phyloP scores from a whole-genome alignment of 257 asterid species.

The Ballota nigra region DNA sequence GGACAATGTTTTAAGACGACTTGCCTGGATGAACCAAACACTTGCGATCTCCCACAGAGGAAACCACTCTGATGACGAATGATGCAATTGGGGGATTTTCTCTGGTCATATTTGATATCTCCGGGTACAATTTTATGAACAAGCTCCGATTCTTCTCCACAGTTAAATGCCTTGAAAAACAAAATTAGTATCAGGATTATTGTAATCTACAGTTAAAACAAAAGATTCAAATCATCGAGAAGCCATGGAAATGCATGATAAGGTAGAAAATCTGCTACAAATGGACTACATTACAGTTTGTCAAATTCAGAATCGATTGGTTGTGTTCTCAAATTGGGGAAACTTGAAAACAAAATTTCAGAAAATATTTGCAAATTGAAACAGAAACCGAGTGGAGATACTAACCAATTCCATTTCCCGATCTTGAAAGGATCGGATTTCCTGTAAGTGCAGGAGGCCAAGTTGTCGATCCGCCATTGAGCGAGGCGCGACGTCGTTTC shows the following conservation, averaged over 20 bases:
- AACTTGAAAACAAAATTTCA: not conserved
- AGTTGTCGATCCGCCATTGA: slow-evolving; percentile 91
- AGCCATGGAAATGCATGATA: not conserved
- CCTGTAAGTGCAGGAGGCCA: slow-evolving; percentile 74
- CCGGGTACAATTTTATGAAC: slow-evolving; percentile 73
- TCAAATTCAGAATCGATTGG: not conserved
- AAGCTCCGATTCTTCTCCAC: slow-evolving; percentile 80
- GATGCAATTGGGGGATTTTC: slow-evolving; percentile 91
- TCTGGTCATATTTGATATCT: slow-evolving; percentile 59
- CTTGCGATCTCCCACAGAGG: slow-evolving; percentile 80
- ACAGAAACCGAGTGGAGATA: not conserved
- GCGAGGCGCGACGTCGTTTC: slow-evolving; percentile 94
- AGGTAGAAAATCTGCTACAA: not conserved
- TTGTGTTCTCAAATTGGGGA: not conserved
- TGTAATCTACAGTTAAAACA: not conserved
- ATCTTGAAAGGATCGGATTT: slow-evolving; percentile 91
- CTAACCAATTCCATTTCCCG: slow-evolving; percentile 91
- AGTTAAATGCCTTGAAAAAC: slow-evolving; percentile 71
- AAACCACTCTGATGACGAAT: slow-evolving; percentile 62
- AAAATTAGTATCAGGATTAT: not conserved
- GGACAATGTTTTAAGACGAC: not conserved
- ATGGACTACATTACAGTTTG: not conserved
- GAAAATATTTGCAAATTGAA: not conserved
- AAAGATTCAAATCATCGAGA: not conserved
- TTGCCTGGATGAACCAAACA: slow-evolving; percentile 82